phyloP scores from a whole-genome alignment of 2,329 filamentous ascomycete species.

The Colletotrichum eremochloae region DNA sequence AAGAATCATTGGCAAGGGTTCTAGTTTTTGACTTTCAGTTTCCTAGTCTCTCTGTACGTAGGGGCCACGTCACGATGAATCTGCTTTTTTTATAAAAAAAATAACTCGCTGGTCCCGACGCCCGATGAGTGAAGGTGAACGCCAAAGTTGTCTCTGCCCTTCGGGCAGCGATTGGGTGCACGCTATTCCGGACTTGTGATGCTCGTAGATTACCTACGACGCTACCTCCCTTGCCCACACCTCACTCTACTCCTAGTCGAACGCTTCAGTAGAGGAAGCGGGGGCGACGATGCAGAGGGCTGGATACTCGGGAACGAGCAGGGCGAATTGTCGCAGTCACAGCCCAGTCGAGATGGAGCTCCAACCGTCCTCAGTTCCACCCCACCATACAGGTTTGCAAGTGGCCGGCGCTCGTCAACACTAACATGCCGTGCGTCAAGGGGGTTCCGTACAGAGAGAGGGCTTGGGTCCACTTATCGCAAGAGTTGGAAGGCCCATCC shows the following conservation, averaged over 20 bases:
- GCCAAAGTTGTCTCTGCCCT: background rate
- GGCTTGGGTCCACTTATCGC: conserved; percentile 22
- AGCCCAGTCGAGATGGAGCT: conserved; percentile 26
- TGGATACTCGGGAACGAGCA: conserved; percentile 29
- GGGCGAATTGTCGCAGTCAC: conserved; percentile 3
- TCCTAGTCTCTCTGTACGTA: conserved; percentile 45
- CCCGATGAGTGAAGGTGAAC: background rate
- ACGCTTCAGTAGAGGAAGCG: conserved; percentile 15
- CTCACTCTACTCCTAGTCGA: background rate
- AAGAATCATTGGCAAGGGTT: conserved; percentile 44
- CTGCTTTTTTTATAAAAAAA: conserved; percentile 32
- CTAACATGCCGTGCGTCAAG: conserved; percentile 12
- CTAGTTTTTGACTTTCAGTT: conserved; percentile 43
- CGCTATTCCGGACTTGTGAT: background rate
- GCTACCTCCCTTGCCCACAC: background rate
- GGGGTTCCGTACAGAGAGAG: background rate
- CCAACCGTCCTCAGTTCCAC: background rate
- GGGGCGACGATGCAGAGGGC: conserved; percentile 25
- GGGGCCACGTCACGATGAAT: conserved; percentile 43
- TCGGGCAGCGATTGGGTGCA: background rate
- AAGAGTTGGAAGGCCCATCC: conserved; percentile 8
- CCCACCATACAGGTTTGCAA: conserved; percentile 34
- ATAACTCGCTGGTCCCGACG: background rate
- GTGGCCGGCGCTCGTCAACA: conserved; percentile 6
- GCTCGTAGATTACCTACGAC: background rate